Evolutionary conservation across 2,329 filamentous ascomycete genomes (phyloP).

Genomic region (Raffaelea arxii): DNA sequence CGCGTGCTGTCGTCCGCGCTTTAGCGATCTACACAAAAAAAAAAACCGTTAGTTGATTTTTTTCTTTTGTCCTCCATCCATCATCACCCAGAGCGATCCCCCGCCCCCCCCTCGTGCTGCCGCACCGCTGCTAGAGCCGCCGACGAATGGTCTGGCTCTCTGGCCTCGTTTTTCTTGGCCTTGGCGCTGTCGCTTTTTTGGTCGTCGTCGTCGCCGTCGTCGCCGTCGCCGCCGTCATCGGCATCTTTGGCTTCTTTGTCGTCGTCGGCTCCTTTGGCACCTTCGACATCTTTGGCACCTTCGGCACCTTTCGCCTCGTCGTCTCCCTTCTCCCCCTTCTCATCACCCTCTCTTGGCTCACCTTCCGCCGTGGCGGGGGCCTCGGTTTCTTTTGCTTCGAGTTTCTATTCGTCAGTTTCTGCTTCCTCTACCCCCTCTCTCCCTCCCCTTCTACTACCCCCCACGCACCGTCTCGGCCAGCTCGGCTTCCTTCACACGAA

Average conservation of each 20-base stretch:
- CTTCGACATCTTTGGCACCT: too few relatives aligned
- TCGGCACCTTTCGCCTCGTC: too few relatives aligned
- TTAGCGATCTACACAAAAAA: constrained; percentile 21
- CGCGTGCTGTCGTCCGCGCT: constrained; percentile 16
- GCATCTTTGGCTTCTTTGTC: too few relatives aligned
- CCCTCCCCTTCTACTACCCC: too few relatives aligned
- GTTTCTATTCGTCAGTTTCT: constrained; percentile 33
- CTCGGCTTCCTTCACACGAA: constrained; percentile 56
- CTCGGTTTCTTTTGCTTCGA: constrained; percentile 13
- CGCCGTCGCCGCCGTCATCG: too few relatives aligned
- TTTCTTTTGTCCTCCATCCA: neutral
- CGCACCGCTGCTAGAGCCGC: constrained; percentile 59
- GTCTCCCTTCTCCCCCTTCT: too few relatives aligned
- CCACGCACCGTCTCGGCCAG: constrained; percentile 53
- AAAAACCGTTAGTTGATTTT: constrained; percentile 10
- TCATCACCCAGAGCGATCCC: neutral
- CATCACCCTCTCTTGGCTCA: too few relatives aligned
- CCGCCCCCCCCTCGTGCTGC: constrained; percentile 4
- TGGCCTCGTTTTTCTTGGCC: constrained; percentile 47
- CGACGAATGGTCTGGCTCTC: constrained; percentile 50
- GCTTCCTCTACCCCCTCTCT: too few relatives aligned
- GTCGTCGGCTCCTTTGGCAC: too few relatives aligned
- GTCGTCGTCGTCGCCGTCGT: constrained; percentile 3
- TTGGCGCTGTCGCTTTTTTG: constrained; percentile 20
- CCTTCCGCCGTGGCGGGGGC: constrained; percentile 37